phyloP scores from a whole-genome alignment of 192 early-diverging fungal genomes.

The Mortierella hygrophila region DNA sequence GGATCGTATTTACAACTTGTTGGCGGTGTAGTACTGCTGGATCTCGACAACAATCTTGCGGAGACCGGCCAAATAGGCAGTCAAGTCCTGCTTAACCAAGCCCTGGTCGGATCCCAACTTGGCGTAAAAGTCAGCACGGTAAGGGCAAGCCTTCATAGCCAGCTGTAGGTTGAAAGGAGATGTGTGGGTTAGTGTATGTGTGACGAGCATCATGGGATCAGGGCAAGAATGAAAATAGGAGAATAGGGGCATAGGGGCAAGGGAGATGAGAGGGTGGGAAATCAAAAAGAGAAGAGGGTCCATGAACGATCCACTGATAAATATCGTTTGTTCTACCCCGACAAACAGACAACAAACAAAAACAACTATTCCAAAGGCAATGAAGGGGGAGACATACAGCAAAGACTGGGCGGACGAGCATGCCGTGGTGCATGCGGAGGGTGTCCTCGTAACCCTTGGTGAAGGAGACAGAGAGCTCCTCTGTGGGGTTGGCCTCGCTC shows the following conservation, averaged over 20 bases:
- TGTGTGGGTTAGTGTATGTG: not conserved
- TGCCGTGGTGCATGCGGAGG: conserved; percentile 76
- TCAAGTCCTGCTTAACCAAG: conserved; percentile 68
- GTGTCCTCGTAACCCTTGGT: conserved; percentile 79
- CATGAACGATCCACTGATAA: not conserved
- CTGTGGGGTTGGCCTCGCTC: conserved; percentile 63
- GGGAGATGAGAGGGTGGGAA: conserved; percentile 3
- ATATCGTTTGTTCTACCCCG: not conserved
- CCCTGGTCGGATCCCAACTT: conserved; percentile 80
- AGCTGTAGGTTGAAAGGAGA: conserved; percentile 57
- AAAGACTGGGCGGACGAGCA: conserved; percentile 78
- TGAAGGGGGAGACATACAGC: conserved; percentile 54
- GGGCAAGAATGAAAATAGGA: not conserved
- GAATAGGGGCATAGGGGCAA: not conserved
- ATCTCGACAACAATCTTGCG: conserved; percentile 78
- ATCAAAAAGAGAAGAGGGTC: not conserved
- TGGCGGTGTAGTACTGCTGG: conserved; percentile 66
- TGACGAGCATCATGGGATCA: not conserved
- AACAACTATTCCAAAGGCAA: no score
- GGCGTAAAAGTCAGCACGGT: conserved; percentile 88
- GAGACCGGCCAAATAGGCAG: conserved; percentile 80
- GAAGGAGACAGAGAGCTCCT: conserved; percentile 80
- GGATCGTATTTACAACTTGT: conserved; percentile 25
- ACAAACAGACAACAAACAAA: conserved; percentile 3
- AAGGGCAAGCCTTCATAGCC: conserved; percentile 94